Evolutionary conservation across 1,139 yeast species (phyloP).

Genomic region (Pichia sp.): DNA sequence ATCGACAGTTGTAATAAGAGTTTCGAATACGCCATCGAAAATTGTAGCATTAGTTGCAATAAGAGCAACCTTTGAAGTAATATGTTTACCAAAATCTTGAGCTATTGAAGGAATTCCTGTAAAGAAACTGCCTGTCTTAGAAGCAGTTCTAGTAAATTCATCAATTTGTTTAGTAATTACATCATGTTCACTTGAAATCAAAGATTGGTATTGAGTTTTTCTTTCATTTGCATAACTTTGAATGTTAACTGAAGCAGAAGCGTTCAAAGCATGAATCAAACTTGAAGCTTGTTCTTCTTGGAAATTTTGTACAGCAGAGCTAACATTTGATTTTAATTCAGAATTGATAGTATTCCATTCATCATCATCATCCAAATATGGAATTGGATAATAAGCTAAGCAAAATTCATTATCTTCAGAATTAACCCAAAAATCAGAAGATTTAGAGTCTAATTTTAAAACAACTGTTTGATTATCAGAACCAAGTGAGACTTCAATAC

Average conservation of each 20-base stretch:
- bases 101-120: conserved; percentile 2
- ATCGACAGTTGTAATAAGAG: conserved; percentile 4
- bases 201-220: conserved; percentile 3
- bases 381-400: conserved; percentile 11
- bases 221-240: conserved; percentile 5
- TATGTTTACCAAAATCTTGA: conserved; percentile 3
- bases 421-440: conserved; percentile 16
- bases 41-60: conserved; percentile 7
- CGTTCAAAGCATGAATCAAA: background rate
- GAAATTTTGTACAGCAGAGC: background rate
- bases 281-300: background rate
- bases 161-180: conserved; percentile 5
- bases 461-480: conserved; percentile 12
- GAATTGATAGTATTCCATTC: conserved; percentile 6
- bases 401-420: conserved; percentile 13
- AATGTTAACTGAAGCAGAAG: background rate
- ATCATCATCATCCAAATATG: background rate
- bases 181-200: conserved; percentile 4
- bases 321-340: background rate
- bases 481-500: conserved; percentile 13
- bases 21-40: conserved; percentile 4
- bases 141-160: conserved; percentile 5
- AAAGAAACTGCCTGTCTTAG: background rate
- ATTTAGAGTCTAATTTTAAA: conserved; percentile 13
- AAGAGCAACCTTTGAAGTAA: conserved; percentile 5